phyloP scores from a whole-genome alignment of 768 basidiomycete genomes.

The Phylloporus sp. region DNA sequence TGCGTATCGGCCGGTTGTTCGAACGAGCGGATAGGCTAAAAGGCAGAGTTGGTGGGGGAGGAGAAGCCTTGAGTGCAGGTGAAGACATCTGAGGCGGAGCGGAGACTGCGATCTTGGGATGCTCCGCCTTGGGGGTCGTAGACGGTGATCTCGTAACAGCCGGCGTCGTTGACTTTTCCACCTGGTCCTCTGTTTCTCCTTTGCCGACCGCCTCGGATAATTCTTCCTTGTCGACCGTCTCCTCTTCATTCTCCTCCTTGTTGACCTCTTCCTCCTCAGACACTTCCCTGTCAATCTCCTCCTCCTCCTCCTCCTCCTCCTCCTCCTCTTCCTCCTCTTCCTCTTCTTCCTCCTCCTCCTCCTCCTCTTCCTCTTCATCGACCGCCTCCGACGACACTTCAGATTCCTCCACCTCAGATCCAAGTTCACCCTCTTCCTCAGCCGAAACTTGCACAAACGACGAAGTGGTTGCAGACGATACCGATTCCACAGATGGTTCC shows the following conservation, averaged over 20 bases:
- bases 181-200: constrained; percentile 21
- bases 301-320: constrained; percentile 17
- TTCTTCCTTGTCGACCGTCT: constrained; percentile 13
- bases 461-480: constrained; percentile 40
- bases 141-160: constrained; percentile 48
- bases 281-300: constrained; percentile 13
- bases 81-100: constrained; percentile 27
- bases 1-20: constrained; percentile 53
- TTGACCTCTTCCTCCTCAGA: constrained; percentile 19
- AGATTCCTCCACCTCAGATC: constrained; percentile 17
- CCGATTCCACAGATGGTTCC: constrained; percentile 25
- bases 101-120: constrained; percentile 36
- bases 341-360: constrained; percentile 17
- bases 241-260: constrained; percentile 17
- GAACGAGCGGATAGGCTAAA: constrained; percentile 50
- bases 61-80: constrained; percentile 13
- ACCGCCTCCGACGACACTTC: constrained; percentile 16
- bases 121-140: constrained; percentile 53
- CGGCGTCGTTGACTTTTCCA: constrained; percentile 29
- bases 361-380: constrained; percentile 15
- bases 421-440: constrained; percentile 25
- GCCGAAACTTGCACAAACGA: constrained; percentile 45
- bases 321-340: constrained; percentile 14
- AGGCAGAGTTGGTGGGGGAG: constrained; percentile 29
- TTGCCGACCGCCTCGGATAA: constrained; percentile 5